Evolutionary conservation across 768 basidiomycete species (phyloP).

Genomic region (Gloeopeniophorella convolvens): DNA sequence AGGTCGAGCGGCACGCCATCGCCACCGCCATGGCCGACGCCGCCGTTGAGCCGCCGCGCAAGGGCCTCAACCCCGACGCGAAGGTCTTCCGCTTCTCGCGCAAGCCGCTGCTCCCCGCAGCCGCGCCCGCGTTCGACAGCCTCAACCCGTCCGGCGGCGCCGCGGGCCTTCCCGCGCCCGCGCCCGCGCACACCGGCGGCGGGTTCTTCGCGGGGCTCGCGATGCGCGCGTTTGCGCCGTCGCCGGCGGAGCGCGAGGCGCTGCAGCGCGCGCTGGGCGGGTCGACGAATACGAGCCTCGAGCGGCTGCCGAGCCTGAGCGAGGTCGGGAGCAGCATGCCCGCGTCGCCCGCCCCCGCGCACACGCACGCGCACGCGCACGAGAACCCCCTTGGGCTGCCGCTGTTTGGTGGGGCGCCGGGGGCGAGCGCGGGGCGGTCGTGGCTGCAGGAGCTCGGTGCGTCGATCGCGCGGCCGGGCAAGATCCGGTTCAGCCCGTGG

Average conservation of each 20-base stretch:
- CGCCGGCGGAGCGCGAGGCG: constrained; percentile 80
- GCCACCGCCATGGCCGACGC: constrained; percentile 28
- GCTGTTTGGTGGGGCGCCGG: constrained; percentile 10
- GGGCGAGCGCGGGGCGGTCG: constrained; percentile 38
- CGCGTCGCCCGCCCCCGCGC: constrained; percentile 54
- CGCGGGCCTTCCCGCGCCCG: background rate
- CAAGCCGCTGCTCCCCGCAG: constrained; percentile 18
- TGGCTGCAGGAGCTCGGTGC: constrained; percentile 44
- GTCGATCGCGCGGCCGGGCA: constrained; percentile 55
- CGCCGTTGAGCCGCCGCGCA: constrained; percentile 46
- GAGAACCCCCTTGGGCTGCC: constrained; percentile 22
- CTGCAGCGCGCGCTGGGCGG: constrained; percentile 74
- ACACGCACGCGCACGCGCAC: constrained; percentile 26
- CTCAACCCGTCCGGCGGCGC: constrained; percentile 16
- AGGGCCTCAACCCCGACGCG: constrained; percentile 78
- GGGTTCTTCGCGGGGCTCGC: constrained; percentile 30
- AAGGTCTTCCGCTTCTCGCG: constrained; percentile 66
- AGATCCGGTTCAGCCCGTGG: constrained; percentile 78
- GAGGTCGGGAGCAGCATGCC: constrained; percentile 71
- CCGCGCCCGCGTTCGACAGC: constrained; percentile 20
- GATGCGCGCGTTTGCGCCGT: constrained; percentile 84
- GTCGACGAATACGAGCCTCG: constrained; percentile 67
- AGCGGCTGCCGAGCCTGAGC: constrained; percentile 71
- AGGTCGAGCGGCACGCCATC: constrained; percentile 15
- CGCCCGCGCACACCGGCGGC: background rate